A percentile compares a stretch with the other conserved stretches of the same genome.
Conservation (phyloP, 345 rosid species). For the Gossypium arboreum region DNA sequence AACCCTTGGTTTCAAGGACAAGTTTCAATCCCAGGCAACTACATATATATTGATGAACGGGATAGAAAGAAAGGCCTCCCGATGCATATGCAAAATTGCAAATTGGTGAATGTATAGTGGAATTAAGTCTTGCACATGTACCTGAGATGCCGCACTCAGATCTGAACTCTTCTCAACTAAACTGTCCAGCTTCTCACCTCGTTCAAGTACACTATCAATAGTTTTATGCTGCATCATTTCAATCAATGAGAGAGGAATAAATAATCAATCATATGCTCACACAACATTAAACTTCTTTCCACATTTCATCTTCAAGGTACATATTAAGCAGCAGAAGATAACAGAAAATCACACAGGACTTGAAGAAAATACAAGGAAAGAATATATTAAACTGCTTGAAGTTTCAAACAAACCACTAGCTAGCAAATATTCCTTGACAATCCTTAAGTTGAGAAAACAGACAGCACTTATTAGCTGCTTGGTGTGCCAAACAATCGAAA, state of each 20-base stretch:
- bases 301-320: no score
- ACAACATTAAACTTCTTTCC: not conserved
- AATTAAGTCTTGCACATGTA: slow-evolving; percentile 18
- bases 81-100: not conserved
- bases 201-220: no score
- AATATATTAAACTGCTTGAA: no score
- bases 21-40: not conserved
- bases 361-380: no score
- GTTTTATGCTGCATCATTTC: slow-evolving; percentile 46
- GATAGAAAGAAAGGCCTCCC: not conserved
- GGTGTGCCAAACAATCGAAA: not conserved
- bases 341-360: no score
- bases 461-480: not conserved
- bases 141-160: slow-evolving; percentile 96
- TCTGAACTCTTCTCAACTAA: slow-evolving; percentile 98
- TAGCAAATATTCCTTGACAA: not conserved
- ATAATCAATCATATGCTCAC: not conserved
- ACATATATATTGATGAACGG: not conserved
- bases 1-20: not conserved
- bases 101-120: not conserved
- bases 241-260: not conserved
- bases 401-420: no score
- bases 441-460: not conserved
- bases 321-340: no score
- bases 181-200: slow-evolving; percentile 67